phyloP scores from a whole-genome alignment of 2,329 filamentous ascomycete species.

The Sarocladium oryzae region DNA sequence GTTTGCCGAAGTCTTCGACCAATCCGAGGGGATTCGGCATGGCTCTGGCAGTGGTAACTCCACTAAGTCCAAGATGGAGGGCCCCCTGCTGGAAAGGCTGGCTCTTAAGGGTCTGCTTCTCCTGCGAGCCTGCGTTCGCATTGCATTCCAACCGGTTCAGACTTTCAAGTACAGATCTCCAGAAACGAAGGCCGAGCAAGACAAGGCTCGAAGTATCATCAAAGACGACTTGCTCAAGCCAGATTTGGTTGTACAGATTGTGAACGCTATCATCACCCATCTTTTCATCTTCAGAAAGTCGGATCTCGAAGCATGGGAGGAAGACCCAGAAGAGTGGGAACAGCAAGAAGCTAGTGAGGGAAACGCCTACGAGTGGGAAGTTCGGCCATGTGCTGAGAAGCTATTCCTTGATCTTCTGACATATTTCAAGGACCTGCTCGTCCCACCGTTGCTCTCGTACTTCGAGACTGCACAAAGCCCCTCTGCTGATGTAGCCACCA shows the following conservation, averaged over 20 bases:
- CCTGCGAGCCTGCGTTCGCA: constrained; percentile 74
- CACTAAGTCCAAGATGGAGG: constrained; percentile 46
- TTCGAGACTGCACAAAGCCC: constrained; percentile 71
- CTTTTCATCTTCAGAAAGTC: constrained; percentile 82
- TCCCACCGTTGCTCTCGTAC: constrained; percentile 72
- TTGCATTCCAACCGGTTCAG: constrained; percentile 73
- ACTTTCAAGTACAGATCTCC: constrained; percentile 77
- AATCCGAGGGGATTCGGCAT: constrained; percentile 49
- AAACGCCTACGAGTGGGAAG: constrained; percentile 85
- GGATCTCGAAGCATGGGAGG: constrained; percentile 87
- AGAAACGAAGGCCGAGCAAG: constrained; percentile 70
- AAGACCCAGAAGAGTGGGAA: constrained; percentile 95
- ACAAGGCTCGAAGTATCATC: constrained; percentile 60
- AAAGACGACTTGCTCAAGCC: constrained; percentile 70
- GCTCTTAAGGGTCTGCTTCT: constrained; percentile 78
- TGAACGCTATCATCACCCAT: constrained; percentile 76
- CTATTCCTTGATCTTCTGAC: constrained; percentile 87
- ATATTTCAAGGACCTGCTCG: constrained; percentile 77
- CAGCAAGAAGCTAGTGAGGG: constrained; percentile 78
- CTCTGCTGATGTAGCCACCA: constrained; percentile 65
- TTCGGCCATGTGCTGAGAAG: constrained; percentile 88
- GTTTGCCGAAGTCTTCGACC: constrained; percentile 68
- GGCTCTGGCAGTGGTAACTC: constrained; percentile 28
- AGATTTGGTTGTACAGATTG: constrained; percentile 71
- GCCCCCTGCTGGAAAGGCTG: constrained; percentile 67